Evolutionary conservation across 2,329 filamentous ascomycete genomes (phyloP).

Genomic region (Trichoderma sp.): DNA sequence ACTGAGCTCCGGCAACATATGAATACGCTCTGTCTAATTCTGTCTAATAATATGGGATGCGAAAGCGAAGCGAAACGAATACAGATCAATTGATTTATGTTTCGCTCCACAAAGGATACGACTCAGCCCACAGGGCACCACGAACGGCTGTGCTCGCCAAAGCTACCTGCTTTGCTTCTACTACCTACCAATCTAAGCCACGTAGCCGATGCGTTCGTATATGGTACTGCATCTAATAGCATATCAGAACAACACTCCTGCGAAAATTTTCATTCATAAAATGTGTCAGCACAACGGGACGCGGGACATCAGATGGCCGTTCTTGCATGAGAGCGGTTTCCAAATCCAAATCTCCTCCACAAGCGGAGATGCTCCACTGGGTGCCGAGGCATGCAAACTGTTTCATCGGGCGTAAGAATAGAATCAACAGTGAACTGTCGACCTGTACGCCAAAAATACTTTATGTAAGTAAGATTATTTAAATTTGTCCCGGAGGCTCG

Average conservation of each 20-base stretch:
- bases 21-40: not conserved
- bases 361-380: not conserved
- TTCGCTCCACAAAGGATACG: not conserved
- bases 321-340: not conserved
- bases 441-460: not conserved
- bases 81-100: not conserved
- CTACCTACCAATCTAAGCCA: not conserved
- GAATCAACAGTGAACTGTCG: not conserved
- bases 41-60: not conserved
- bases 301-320: not conserved
- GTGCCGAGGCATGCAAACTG: not conserved
- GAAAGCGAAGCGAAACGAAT: not conserved
- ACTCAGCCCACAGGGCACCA: not conserved
- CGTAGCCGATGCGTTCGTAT: not conserved
- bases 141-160: not conserved
- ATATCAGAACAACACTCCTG: not conserved
- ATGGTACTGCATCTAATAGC: not conserved
- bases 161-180: not conserved
- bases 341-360: not conserved
- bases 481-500: not conserved
- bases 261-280: not conserved
- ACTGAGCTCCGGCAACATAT: not conserved
- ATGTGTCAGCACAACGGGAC: not conserved
- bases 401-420: not conserved
- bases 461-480: not conserved